Evolutionary conservation across 148 eudicot species (phyloP).

Genomic region (Spergularia marina): DNA sequence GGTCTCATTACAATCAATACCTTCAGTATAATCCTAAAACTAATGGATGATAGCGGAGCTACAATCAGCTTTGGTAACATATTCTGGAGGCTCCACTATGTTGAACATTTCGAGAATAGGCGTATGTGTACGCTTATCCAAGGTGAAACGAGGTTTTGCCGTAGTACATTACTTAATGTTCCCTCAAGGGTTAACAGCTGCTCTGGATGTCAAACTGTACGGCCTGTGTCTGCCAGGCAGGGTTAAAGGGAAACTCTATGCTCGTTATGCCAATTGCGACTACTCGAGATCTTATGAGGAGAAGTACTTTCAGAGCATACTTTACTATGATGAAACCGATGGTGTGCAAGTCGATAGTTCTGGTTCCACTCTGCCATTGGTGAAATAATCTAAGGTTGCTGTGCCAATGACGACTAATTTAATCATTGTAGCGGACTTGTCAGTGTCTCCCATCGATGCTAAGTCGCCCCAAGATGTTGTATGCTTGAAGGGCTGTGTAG

Average conservation of each 20-base stretch:
- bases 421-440: too few species aligned
- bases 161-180: neutral
- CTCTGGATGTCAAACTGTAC: neutral
- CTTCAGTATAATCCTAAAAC: neutral
- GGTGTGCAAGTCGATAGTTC: neutral
- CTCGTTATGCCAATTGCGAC: neutral
- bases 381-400: too few species aligned
- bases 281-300: neutral
- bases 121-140: neutral
- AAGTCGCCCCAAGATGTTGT: too few species aligned
- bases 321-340: neutral
- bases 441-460: too few species aligned
- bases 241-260: neutral
- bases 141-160: neutral
- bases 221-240: neutral
- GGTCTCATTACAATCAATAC: neutral
- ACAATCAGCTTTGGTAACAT: neutral
- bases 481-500: too few species aligned
- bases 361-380: too few species aligned
- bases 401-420: too few species aligned
- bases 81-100: neutral
- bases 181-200: neutral
- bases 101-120: neutral
- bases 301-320: neutral
- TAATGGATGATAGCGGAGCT: neutral